Percentiles rank a stretch among this genome's conserved stretches.
These are phyloP conservation scores for Umbilicus rupestris DNA, from an alignment of 164 flowering plant genomes.

Conservation along the genomic window DNA sequence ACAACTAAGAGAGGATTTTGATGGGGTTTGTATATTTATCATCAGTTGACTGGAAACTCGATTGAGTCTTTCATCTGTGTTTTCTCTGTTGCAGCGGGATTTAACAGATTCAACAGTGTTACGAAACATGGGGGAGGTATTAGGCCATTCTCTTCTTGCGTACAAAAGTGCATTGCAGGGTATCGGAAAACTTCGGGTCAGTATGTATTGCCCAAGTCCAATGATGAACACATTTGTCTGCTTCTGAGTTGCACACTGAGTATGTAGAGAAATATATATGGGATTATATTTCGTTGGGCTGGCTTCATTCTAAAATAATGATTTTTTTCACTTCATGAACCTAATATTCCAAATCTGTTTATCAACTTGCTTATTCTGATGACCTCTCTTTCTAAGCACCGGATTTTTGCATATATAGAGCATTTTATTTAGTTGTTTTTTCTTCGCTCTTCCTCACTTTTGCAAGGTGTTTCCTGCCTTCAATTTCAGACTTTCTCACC, in stretches of 20 bases:
- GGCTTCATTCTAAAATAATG: too few species aligned
- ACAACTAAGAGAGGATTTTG: too few species aligned
- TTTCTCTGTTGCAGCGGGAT: constrained; percentile 57
- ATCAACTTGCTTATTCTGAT: neutral
- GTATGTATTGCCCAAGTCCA: neutral
- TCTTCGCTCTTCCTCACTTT: neutral
- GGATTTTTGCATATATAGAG: too few species aligned
- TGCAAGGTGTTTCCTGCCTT: neutral
- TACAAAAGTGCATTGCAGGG: constrained; percentile 82
- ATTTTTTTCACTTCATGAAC: too few species aligned
- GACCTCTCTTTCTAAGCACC: neutral
- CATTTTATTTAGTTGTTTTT: too few species aligned
- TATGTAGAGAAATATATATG: too few species aligned
- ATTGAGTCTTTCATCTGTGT: neutral
- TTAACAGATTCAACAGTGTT: constrained; percentile 95
- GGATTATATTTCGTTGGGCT: too few species aligned
- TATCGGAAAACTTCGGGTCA: constrained; percentile 83
- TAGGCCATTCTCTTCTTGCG: constrained; percentile 93
- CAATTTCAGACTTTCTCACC: neutral
- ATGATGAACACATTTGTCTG: neutral
- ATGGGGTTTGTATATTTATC: too few species aligned
- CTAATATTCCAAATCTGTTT: neutral
- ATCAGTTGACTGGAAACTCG: neutral
- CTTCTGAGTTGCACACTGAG: too few species aligned
- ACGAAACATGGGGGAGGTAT: constrained; percentile 80